Evolutionary conservation across 208 protist species (phyloP).

Genomic region (Kentomonas sorsogonicus): DNA sequence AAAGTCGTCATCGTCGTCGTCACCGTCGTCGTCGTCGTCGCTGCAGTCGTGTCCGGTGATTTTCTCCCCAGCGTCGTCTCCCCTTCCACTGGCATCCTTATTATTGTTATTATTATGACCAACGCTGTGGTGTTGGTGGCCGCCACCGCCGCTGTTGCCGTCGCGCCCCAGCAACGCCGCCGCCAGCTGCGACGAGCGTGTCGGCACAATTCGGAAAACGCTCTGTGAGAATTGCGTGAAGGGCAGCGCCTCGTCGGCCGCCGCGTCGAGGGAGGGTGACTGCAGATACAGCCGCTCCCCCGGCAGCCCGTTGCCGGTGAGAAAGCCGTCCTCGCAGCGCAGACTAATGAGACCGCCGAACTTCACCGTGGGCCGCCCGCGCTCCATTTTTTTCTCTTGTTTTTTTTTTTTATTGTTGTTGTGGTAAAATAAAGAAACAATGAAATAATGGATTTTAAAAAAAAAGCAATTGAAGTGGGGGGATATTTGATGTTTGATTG

Average conservation of each 20-base stretch:
- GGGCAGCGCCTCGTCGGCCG: constrained; percentile 36
- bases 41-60: constrained; percentile 5
- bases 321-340: constrained; percentile 63
- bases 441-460: background rate
- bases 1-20: constrained; percentile 9
- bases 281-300: constrained; percentile 46
- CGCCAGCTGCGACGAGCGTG: constrained; percentile 13
- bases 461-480: too few species aligned
- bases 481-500: background rate
- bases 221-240: constrained; percentile 51
- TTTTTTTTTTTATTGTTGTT: background rate
- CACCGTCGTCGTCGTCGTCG: constrained; percentile 1
- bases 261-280: constrained; percentile 23
- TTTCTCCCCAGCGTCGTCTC: constrained; percentile 3
- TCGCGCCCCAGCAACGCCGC: constrained; percentile 14
- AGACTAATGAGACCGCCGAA: constrained; percentile 53
- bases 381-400: constrained; percentile 31
- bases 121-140: background rate
- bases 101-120: background rate
- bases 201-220: constrained; percentile 52
- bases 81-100: too few species aligned
- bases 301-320: constrained; percentile 40
- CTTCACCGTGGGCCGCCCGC: constrained; percentile 39
- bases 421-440: constrained; percentile 1
- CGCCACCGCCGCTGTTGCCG: constrained; percentile 1